Evolutionary conservation across 345 rosid species (phyloP).

Genomic region (Physaria fendleri): DNA sequence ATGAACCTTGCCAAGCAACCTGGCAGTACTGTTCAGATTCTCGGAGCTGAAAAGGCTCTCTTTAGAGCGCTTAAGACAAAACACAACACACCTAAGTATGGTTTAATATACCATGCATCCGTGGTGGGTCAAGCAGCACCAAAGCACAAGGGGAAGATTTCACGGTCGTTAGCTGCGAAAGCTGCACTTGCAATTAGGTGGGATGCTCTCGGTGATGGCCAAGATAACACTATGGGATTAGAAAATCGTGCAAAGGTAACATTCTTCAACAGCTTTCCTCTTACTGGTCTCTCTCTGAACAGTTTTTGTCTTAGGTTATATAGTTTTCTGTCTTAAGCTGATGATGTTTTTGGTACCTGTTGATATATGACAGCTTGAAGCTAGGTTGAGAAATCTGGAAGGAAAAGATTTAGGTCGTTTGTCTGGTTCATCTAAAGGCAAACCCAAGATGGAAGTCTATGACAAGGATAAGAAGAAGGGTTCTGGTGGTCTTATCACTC

Average conservation of each 20-base stretch:
- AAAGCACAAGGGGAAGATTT: constrained; percentile 70
- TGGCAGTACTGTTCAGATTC: constrained; percentile 72
- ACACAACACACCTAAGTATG: constrained; percentile 76
- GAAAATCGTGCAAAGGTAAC: constrained; percentile 67
- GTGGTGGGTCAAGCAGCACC: constrained; percentile 73
- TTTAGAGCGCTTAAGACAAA: constrained; percentile 83
- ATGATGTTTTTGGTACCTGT: not conserved
- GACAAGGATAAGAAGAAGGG: constrained; percentile 76
- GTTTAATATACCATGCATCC: constrained; percentile 78
- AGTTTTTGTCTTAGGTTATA: not conserved
- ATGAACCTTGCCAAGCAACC: constrained; percentile 78
- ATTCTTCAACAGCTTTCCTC: not conserved
- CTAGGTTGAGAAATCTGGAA: constrained; percentile 68
- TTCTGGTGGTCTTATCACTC: constrained; percentile 58
- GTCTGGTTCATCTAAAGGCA: constrained; percentile 85
- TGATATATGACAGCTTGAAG: constrained; percentile 53
- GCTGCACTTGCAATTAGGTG: constrained; percentile 55
- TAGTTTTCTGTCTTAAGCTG: not conserved
- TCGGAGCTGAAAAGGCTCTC: constrained; percentile 77
- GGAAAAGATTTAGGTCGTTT: constrained; percentile 69
- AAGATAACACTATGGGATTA: constrained; percentile 63
- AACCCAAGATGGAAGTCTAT: constrained; percentile 81
- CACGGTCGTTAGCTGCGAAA: constrained; percentile 74
- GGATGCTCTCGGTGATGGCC: constrained; percentile 74
- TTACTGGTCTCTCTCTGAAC: not conserved